These are phyloP conservation scores for Cutaneotrichosporon arboriforme DNA, from an alignment of 1,284 basidiomycete species.

Conservation along the genomic window DNA sequence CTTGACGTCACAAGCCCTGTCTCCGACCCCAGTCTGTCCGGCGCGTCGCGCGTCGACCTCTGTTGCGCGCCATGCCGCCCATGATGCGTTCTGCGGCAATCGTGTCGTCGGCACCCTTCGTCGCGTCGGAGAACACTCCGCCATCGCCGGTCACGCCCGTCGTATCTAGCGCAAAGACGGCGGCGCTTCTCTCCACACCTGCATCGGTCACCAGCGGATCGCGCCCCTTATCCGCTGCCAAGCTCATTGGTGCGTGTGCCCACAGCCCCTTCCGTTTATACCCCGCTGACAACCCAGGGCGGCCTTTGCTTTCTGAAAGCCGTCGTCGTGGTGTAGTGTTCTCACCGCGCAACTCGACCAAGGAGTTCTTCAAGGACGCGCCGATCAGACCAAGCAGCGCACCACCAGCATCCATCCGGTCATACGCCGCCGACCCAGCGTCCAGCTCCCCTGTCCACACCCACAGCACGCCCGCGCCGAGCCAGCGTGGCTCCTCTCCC, in stretches of 20 bases:
- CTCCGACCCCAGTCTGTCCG: background rate
- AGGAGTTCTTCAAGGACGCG: conserved; percentile 34
- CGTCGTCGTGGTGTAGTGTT: conserved; percentile 24
- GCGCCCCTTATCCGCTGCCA: conserved; percentile 7
- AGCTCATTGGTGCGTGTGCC: conserved; percentile 4
- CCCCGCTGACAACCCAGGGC: background rate
- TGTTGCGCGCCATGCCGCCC: background rate
- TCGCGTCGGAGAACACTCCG: background rate
- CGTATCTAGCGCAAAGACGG: background rate
- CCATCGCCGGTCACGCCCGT: background rate
- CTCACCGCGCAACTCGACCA: conserved; percentile 33
- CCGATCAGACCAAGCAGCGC: conserved; percentile 20
- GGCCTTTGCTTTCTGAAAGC: background rate
- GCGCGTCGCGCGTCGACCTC: background rate
- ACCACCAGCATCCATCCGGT: conserved; percentile 3
- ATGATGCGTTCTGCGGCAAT: background rate
- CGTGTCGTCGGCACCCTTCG: background rate
- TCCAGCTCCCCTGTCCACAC: conserved; percentile 7
- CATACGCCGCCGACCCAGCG: background rate
- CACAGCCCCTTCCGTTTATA: too few relatives aligned
- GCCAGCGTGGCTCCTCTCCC: conserved; percentile 4
- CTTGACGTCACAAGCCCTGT: background rate
- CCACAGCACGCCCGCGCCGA: conserved; percentile 4
- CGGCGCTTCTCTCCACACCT: background rate
- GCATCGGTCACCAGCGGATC: background rate